phyloP scores from a whole-genome alignment of 1,284 basidiomycete genomes.

The Ceratobasidium sp. region DNA sequence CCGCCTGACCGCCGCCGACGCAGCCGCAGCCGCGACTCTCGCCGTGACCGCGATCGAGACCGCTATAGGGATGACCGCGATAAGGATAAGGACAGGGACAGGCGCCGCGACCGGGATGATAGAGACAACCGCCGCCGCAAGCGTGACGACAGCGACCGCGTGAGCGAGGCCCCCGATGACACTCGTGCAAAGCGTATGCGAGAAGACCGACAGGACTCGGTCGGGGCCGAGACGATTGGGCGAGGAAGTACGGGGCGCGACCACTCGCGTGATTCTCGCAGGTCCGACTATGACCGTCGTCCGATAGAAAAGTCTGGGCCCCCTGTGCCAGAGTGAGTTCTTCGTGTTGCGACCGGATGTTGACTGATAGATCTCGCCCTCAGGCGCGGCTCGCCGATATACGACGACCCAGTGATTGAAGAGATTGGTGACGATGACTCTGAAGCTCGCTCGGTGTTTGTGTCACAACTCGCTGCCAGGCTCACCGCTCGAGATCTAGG shows the following conservation, averaged over 20 bases:
- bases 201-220: slow-evolving; percentile 43
- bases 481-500: slow-evolving; percentile 96
- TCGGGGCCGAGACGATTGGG: slow-evolving; percentile 53
- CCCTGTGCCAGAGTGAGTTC: slow-evolving; percentile 58
- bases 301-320: slow-evolving; percentile 60
- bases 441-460: slow-evolving; percentile 97
- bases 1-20: slow-evolving; percentile 50
- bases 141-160: slow-evolving; percentile 63
- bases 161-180: slow-evolving; percentile 56
- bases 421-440: slow-evolving; percentile 85
- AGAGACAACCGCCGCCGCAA: slow-evolving; percentile 72
- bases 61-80: slow-evolving; percentile 60
- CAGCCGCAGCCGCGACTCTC: slow-evolving; percentile 48
- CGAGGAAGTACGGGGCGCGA: slow-evolving; percentile 56
- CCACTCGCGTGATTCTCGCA: slow-evolving; percentile 45
- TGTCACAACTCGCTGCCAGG: slow-evolving; percentile 95
- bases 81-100: slow-evolving; percentile 56
- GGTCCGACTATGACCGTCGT: slow-evolving; percentile 64
- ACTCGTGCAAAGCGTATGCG: slow-evolving; percentile 49
- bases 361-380: not conserved
- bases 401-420: slow-evolving; percentile 68
- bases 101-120: slow-evolving; percentile 63
- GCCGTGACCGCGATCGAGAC: slow-evolving; percentile 51
- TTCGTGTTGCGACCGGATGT: slow-evolving; percentile 1
- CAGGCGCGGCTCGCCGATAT: slow-evolving; percentile 77